Percentiles rank a stretch among this genome's conserved stretches.
phyloP scores from a whole-genome alignment of 2,329 filamentous ascomycete genomes.

The Graphilbum sp. region DNA sequence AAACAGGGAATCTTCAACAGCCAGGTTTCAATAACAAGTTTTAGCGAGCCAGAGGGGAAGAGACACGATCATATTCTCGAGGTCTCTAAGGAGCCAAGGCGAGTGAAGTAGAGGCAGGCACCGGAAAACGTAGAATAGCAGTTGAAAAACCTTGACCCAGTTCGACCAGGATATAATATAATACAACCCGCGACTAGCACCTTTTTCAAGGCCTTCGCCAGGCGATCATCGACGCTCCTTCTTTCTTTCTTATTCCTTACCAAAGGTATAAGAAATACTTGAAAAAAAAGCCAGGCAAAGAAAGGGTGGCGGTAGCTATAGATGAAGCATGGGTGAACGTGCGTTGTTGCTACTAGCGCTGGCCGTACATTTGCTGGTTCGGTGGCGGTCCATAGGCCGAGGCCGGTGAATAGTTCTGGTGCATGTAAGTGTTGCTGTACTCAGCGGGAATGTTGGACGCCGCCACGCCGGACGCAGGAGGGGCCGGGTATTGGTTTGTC shows the following conservation, averaged over 20 bases:
- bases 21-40: too few species aligned
- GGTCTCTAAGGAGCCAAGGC: too few species aligned
- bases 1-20: too few species aligned
- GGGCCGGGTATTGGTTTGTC: conserved; percentile 48
- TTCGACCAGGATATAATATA: background rate
- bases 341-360: conserved; percentile 16
- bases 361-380: conserved; percentile 42
- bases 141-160: background rate
- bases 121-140: background rate
- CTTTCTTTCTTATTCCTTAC: background rate
- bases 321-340: background rate
- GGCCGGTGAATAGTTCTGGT: conserved; percentile 39
- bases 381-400: conserved; percentile 41
- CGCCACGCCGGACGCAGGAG: conserved; percentile 34
- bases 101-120: too few species aligned
- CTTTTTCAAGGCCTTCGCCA: background rate
- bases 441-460: conserved; percentile 39
- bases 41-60: too few species aligned
- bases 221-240: background rate
- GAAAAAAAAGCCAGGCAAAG: background rate
- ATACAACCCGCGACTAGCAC: background rate
- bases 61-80: too few species aligned
- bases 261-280: background rate
- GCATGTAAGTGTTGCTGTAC: conserved; percentile 38
- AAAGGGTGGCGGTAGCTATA: background rate